Base-by-base conservation (phyloP, 768 basidiomycete species). In the Candolleomyces eurysporus region DNA sequence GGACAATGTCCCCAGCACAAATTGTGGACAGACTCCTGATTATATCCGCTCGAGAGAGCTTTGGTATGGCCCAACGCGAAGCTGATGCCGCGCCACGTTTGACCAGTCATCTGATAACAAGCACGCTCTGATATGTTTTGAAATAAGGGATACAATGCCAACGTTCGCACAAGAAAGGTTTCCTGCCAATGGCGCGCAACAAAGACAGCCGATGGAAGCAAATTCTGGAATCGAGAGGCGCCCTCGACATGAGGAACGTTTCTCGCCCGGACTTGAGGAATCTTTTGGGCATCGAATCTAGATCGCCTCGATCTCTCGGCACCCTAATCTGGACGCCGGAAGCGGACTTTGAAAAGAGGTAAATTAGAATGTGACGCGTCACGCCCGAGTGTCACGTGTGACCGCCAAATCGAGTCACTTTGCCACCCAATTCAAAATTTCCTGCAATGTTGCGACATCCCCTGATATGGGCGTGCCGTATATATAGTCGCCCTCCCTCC, bases 361-460 rank as follows among this genome's bases (percentile, higher is more conserved):
- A 53, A 53, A 60, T 60, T 42, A 48, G 48, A 49, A 19, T 52
- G 51, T 52, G 51, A 52, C 51, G 10, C 22, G 51, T 52, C 51
- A 52, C 51, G 51, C 22, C 21, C 13, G 51, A 13, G 22, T 32
- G 51, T 52, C 51, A 32, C 51, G 51, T 52, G 51, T 52, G 30
- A 52, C 32, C 30, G 31, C 39, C 30, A 16, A 30, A 58, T 48
- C 59, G 71, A 72, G 71, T 75, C 72, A 75, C 68, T 68, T 66
- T 66, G 61, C 64, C 66, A 65, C 66, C 69, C 68, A 73, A 71
- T 66, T 64, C 65, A 71, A 74, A 75, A 75, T 68, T 67, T 70
- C 69, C 71, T 71, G 68, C 66, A 74, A 76, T 75, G 76, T 78
- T 73, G 76, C 76, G 72, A 73, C 71, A 66, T 73, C 71, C 65